Evolutionary conservation across 169 alveolate genomes (phyloP), one percentile per base, ranked within the genome.

Genomic region (Cryptosporidium viatorum): DNA sequence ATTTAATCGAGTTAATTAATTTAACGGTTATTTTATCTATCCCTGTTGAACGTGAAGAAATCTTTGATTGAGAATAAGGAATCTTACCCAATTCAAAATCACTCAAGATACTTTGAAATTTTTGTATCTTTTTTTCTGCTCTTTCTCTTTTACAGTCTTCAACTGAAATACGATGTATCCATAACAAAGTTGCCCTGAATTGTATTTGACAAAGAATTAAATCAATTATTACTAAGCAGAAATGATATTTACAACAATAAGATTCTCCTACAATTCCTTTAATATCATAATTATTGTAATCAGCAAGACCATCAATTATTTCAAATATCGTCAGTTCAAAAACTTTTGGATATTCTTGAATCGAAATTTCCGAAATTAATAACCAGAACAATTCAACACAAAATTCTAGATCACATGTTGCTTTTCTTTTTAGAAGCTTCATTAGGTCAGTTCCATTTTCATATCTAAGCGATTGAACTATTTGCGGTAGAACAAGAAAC

Each of bases 381-480:
- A 80, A 50, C 93, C 94, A 92, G 55, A 74, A 84, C 14, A 89
- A 58, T 31, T 67, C 84, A 26, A 73, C 59, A 4, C 92, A 92
- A 23, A 92, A 67, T 18, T 85, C 71, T 21, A 43, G 33, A 43
- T 52, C 69, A 39, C 70, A 45, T 6, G 62, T 39, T 29, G 85
- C 91, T 16, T 70, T 45, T 39, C 67, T 37, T 29, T 74, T 71
- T 31, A 92, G 84, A 51, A 89, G 69, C 23, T 41, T 29, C 31
- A 51, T 23, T 55, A 92, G 71, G 12, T 73, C 70, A 12, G 86
- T 55, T 29, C 23, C 48, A 29, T 35, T 39, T 68, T 92, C 94
- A 55, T 89, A 92, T 85, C 93, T 84, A 31, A 92, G 86, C n/a
- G 94, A 92, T 55, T 92, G 93, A 16, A 91, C 92, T 26, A 92